Evolutionary conservation across 495 filamentous ascomycete genomes (phyloP).

Genomic region (Hypoxylon subgilvum): DNA sequence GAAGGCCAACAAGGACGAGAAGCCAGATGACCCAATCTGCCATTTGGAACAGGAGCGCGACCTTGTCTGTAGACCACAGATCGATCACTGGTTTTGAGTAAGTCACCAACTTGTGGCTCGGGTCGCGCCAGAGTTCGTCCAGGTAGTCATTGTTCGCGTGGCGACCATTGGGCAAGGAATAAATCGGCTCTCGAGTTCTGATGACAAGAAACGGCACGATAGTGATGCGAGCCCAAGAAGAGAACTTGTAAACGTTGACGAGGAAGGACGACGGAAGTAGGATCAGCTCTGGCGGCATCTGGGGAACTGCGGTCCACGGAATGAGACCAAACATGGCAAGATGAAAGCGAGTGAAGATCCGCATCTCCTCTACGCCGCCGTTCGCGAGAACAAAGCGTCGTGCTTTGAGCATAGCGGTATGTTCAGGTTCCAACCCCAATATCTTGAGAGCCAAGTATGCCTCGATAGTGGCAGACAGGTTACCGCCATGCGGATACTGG

Average conservation of each 20-base stretch:
- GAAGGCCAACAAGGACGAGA: slow-evolving; percentile 27
- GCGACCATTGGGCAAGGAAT: slow-evolving; percentile 44
- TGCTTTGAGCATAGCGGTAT: slow-evolving; percentile 40
- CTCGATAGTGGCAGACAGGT: slow-evolving; percentile 48
- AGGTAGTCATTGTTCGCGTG: slow-evolving; percentile 42
- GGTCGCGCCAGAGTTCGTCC: slow-evolving; percentile 50
- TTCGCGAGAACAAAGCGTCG: slow-evolving; percentile 36
- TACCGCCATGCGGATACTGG: slow-evolving; percentile 36
- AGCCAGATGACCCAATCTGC: slow-evolving; percentile 38
- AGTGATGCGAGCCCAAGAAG: slow-evolving; percentile 49
- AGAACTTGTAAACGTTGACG: slow-evolving; percentile 47
- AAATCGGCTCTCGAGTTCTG: slow-evolving; percentile 46
- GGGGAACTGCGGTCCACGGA: slow-evolving; percentile 49
- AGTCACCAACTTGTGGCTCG: slow-evolving; percentile 38
- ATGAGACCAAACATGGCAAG: slow-evolving; percentile 53
- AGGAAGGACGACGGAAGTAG: slow-evolving; percentile 40
- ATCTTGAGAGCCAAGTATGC: slow-evolving; percentile 53
- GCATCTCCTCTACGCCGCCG: slow-evolving; percentile 49
- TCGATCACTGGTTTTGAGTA: slow-evolving; percentile 27
- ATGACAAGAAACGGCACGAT: slow-evolving; percentile 48
- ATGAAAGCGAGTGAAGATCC: slow-evolving; percentile 34
- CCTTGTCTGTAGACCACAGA: slow-evolving; percentile 4
- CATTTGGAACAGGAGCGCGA: slow-evolving; percentile 33
- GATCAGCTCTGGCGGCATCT: slow-evolving; percentile 51
- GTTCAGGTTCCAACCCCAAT: slow-evolving; percentile 32